These are phyloP conservation scores for Nitzschia putrida DNA, from an alignment of 108 stramenopile genomes.

Conservation along the genomic window DNA sequence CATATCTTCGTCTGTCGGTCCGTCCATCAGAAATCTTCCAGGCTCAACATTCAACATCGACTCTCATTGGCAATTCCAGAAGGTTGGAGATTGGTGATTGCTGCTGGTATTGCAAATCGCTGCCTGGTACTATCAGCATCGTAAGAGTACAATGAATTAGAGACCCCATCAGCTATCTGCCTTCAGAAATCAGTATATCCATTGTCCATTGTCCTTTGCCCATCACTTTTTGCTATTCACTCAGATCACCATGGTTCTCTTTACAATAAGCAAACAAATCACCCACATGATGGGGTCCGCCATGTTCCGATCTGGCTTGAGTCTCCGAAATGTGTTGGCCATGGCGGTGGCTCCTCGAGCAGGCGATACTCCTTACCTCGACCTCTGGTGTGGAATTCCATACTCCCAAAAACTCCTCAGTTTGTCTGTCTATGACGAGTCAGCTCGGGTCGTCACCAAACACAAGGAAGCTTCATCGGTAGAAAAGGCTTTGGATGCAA, in stretches of 20 bases:
- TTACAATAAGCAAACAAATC: slow-evolving; percentile 31
- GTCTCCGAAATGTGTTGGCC: slow-evolving; percentile 14
- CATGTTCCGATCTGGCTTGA: slow-evolving; percentile 30
- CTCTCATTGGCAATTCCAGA: too few relatives aligned
- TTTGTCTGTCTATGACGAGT: slow-evolving; percentile 56
- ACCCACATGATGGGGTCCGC: slow-evolving; percentile 29
- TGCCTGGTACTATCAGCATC: too few relatives aligned
- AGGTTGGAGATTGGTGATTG: too few relatives aligned
- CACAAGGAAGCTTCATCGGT: slow-evolving; percentile 31
- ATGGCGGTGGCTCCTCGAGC: background rate
- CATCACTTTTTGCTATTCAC: too few relatives aligned
- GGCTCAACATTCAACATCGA: too few relatives aligned
- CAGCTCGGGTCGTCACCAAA: slow-evolving; percentile 24
- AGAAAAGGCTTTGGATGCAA: slow-evolving; percentile 35
- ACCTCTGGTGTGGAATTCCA: slow-evolving; percentile 43
- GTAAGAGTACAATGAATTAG: too few relatives aligned
- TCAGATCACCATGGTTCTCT: slow-evolving; percentile 24
- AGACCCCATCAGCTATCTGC: too few relatives aligned
- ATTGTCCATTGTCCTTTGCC: too few relatives aligned
- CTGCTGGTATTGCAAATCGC: too few relatives aligned
- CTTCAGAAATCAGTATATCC: too few relatives aligned
- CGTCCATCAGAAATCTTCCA: too few relatives aligned
- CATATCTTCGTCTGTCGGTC: too few relatives aligned
- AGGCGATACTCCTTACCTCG: slow-evolving; percentile 13
- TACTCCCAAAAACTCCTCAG: slow-evolving; percentile 54